phyloP scores from a whole-genome alignment of 2,329 filamentous ascomycete species.

The Penicillium sp. region DNA sequence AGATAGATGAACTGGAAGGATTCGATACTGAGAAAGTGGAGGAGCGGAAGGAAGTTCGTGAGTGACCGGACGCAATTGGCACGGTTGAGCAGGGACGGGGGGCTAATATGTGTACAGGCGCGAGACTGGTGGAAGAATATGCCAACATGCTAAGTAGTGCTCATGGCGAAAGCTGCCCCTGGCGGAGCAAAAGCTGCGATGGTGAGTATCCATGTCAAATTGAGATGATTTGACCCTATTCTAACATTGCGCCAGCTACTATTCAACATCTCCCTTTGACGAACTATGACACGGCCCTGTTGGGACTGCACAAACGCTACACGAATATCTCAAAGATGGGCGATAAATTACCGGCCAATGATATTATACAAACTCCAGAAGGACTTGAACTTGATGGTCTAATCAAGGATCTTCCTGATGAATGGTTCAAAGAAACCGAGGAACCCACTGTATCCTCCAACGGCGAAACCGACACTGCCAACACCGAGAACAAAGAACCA shows the following conservation, averaged over 20 bases:
- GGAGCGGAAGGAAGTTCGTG: constrained; percentile 44
- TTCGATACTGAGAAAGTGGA: constrained; percentile 43
- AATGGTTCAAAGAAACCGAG: constrained; percentile 20
- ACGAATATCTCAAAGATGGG: constrained; percentile 47
- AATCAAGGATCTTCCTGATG: constrained; percentile 29
- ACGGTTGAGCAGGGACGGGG: neutral
- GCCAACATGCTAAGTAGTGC: constrained; percentile 66
- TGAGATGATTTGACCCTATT: constrained; percentile 10
- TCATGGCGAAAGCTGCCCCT: constrained; percentile 78
- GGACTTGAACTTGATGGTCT: constrained; percentile 32
- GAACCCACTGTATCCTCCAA: neutral
- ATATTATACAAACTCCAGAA: constrained; percentile 32
- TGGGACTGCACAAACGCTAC: constrained; percentile 61
- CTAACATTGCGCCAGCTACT: constrained; percentile 46
- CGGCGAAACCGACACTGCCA: neutral
- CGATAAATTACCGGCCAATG: constrained; percentile 35
- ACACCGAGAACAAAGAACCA: constrained; percentile 3
- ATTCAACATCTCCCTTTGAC: constrained; percentile 64
- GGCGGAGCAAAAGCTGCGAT: constrained; percentile 84
- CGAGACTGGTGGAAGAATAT: constrained; percentile 73
- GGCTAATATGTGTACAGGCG: constrained; percentile 35
- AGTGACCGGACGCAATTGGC: constrained; percentile 18
- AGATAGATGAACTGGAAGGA: constrained; percentile 55
- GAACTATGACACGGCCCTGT: constrained; percentile 57
- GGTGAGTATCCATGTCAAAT: constrained; percentile 47